Conservation (phyloP, 225 moss, liverwort and hornwort genomes). For the Ulota crispa region DNA sequence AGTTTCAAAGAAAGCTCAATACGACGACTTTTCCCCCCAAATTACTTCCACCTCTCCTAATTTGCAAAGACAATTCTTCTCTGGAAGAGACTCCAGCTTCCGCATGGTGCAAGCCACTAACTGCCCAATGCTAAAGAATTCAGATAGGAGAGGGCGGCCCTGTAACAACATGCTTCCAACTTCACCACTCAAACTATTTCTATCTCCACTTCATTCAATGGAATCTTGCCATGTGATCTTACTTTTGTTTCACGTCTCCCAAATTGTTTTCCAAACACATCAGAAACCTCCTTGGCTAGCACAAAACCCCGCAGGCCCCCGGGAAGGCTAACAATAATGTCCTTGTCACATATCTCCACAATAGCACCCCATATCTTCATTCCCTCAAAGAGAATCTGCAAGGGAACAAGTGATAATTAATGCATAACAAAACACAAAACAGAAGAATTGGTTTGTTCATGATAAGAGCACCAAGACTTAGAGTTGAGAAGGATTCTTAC, state of each 20-base stretch:
- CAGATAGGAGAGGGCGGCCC: conserved; percentile 34
- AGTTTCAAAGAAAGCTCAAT: conserved; percentile 81
- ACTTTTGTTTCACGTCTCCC: conserved; percentile 26
- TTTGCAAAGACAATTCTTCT: conserved; percentile 41
- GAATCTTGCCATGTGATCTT: not conserved
- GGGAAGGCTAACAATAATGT: conserved; percentile 82
- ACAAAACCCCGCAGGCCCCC: conserved; percentile 92
- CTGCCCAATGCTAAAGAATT: conserved; percentile 51
- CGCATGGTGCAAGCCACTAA: conserved; percentile 55
- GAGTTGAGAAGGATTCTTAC: conserved; percentile 31
- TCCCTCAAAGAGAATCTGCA: conserved; percentile 76
- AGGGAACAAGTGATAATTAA: not conserved
- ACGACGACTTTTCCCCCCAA: conserved; percentile 64
- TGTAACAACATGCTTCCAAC: conserved; percentile 29
- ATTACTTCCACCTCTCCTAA: conserved; percentile 34
- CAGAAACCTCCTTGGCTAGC: conserved; percentile 64
- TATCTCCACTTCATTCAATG: not conserved
- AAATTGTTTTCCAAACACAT: conserved; percentile 48
- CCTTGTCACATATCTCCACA: conserved; percentile 67
- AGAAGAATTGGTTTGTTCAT: not conserved
- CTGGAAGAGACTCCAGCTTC: conserved; percentile 47
- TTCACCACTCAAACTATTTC: conserved; percentile 21
- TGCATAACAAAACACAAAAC: not conserved
- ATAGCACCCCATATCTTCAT: conserved; percentile 88
- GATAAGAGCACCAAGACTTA: not conserved